Conservation (phyloP, 129 eudicot genomes). For the Heracleum sosnowskyi region DNA sequence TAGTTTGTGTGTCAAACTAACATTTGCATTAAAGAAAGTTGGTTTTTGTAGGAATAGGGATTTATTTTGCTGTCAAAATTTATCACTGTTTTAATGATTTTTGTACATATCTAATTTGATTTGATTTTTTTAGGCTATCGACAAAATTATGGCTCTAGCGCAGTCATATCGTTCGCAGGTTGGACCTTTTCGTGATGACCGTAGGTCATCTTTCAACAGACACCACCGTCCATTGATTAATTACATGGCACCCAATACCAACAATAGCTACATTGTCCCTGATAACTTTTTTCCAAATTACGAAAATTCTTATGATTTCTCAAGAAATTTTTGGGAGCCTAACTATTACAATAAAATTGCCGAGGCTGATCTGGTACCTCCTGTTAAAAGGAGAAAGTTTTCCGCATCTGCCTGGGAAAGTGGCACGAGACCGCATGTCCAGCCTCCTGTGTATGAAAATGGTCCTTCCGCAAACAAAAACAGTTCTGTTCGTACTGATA, state of each 20-base stretch:
- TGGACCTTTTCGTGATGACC: slow-evolving; percentile 39
- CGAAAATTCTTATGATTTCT: slow-evolving; percentile 22
- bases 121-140: slow-evolving; percentile 1
- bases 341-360: slow-evolving; percentile 18
- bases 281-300: slow-evolving; percentile 27
- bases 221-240: slow-evolving; percentile 32
- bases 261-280: slow-evolving; percentile 21
- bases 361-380: slow-evolving; percentile 36
- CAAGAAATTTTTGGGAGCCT: slow-evolving; percentile 27
- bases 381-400: slow-evolving; percentile 59
- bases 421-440: slow-evolving; percentile 35
- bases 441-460: slow-evolving; percentile 15
- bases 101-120: neutral
- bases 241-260: slow-evolving; percentile 13
- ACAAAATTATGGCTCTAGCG: slow-evolving; percentile 63
- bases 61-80: neutral
- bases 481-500: slow-evolving; percentile 19
- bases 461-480: slow-evolving; percentile 22
- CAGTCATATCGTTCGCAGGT: slow-evolving; percentile 41
- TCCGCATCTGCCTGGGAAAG: slow-evolving; percentile 52
- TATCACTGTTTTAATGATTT: neutral
- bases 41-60: neutral
- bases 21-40: neutral
- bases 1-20: too few species aligned
- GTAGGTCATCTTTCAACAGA: slow-evolving; percentile 33